These are phyloP conservation scores for Hypoxylon lienhwacheense DNA, from an alignment of 495 filamentous ascomycete species.

Conservation along the genomic window DNA sequence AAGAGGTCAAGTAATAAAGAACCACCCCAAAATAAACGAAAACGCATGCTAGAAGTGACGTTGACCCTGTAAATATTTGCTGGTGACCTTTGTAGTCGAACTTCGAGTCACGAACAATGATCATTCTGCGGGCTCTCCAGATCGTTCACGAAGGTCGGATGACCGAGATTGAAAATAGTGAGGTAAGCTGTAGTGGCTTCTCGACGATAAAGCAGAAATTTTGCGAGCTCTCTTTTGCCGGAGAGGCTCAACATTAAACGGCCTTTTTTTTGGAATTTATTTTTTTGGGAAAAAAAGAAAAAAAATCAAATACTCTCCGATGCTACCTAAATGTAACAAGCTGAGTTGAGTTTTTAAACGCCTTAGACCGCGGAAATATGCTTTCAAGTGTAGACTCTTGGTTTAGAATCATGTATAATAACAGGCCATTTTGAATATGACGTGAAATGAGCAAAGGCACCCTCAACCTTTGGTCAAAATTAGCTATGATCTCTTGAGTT, in stretches of 20 bases:
- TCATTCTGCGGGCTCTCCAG: background rate
- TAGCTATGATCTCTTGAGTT: background rate
- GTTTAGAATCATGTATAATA: background rate
- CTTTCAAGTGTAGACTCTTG: too few species aligned
- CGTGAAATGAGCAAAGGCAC: slow-evolving; percentile 3
- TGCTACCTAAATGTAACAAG: too few species aligned
- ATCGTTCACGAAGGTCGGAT: background rate
- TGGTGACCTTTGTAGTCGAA: too few species aligned
- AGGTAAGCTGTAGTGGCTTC: background rate
- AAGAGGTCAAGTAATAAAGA: background rate
- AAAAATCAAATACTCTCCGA: too few species aligned
- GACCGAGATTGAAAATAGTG: slow-evolving; percentile 5
- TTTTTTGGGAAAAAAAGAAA: too few species aligned
- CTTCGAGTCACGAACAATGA: background rate
- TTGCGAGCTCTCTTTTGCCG: slow-evolving; percentile 5
- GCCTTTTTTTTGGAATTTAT: slow-evolving; percentile 2
- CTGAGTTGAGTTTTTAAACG: too few species aligned
- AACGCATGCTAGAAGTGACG: background rate
- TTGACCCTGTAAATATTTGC: background rate
- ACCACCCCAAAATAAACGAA: background rate
- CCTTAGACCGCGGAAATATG: background rate
- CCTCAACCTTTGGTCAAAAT: background rate
- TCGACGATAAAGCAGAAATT: background rate
- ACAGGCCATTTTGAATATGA: background rate
- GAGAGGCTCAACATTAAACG: slow-evolving; percentile 9